Evolutionary conservation across 2,329 filamentous ascomycete genomes (phyloP), one percentile per base, ranked within the genome.

Genomic region (Paraphoma sp.): DNA sequence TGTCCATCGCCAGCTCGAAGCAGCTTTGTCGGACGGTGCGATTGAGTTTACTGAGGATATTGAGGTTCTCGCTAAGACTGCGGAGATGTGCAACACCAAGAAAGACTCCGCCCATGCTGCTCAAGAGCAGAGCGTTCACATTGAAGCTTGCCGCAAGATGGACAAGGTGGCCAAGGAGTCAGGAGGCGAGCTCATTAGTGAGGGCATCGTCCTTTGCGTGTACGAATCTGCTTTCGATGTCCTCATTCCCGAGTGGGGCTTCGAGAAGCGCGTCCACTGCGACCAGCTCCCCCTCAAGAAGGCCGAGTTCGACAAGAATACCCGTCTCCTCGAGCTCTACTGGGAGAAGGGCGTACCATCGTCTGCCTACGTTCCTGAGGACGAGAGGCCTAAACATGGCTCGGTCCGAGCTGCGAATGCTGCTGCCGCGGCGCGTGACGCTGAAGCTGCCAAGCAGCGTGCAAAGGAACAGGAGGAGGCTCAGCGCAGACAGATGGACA

Each of bases 291-390:
- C 95, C 30, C 82, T 99, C 67, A 94, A 98, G 86, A 99, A 99
- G 84, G 95, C 95, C n/a, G 95, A 99, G 76, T 99, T 95, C 80
- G 89, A 96, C 78, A 98, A 98, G 84, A 93, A 96, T 75, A 92
- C 93, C 81, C 88, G 95, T 53, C 87, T 98, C 30, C 84, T 99
- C 45, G 95, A 99, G 80, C 86, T 99, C 14, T 99, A 97, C 84
- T 99, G 95, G 95, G 95, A 99, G 87, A 99, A 98, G 86, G 95
- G 95, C 45, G 93, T 98, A 7, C 92, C 94, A 29, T 98, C 93
- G 61, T 97, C 94, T 43, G 91, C 93, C 2, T 99, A 96, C 69
- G 89, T 99, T 50, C 95, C 95, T 2, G 95, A 99, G 74, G 95
- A 99, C 74, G 95, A 99, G 82, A 90, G 93, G 54, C 93, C 93